Evolutionary conservation across 495 filamentous ascomycete genomes (phyloP), one percentile per base, ranked within the genome.

Genomic region (Tetracladium setigerum): DNA sequence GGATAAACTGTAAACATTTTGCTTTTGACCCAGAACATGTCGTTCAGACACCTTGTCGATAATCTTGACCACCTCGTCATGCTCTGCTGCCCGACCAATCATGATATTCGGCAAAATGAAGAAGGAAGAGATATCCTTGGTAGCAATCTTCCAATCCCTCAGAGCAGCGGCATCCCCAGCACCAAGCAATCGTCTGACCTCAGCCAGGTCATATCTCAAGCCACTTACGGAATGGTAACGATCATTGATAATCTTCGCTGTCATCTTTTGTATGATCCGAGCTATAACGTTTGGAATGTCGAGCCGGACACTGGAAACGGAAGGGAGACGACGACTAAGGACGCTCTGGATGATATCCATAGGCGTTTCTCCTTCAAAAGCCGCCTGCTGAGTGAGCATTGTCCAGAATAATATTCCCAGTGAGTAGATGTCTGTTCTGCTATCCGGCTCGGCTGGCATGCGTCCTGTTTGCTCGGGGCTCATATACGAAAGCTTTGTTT

Each of bases 381-480:
- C 81, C 4, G 82, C 71, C 54, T 83, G 79, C 18, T 86, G 86
- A 13, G 83, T 83, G 37, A 95, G 68, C 67, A 95, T 79, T 18
- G 74, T 85, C 83, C 86, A 95, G 59, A 95, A 91, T 5, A 95
- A 62, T 44, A 94, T 75, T 11, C 89, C 89, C 2, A 95, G 70
- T 2, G 86, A 86, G 61, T 95, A 95, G 30, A 95, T 89, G 64
- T 95, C 89, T 9, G 89, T 95, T 38, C 89, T 76, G 46, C 79
- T 85, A 65, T 95, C 89, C 1, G 89, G 89, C 56, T 92, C 87
- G 14, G 84, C 87, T 2, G 87, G 84, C 77, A 94, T 83, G 13
- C 89, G 80, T 18, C 89, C 89, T 12, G 89, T 95, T 69, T 95
- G 89, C 55, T 95, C 89, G 0, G 89, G 87, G 36, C 86, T 88